Evolutionary conservation across 164 flowering plant genomes (phyloP).

Genomic region (Chimonanthus praecox): DNA sequence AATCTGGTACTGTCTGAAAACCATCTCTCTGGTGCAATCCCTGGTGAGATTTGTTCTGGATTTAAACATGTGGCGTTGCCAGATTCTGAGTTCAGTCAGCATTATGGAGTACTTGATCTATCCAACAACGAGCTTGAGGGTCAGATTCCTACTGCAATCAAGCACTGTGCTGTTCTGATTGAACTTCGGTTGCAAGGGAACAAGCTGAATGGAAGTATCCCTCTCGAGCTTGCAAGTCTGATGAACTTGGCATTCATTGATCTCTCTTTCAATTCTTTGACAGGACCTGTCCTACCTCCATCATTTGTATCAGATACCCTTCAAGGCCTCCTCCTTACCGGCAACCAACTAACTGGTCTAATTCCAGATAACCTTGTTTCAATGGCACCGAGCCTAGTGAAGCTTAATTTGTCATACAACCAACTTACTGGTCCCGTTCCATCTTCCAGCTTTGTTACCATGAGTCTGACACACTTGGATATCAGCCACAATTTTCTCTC

Average conservation of each 20-base stretch:
- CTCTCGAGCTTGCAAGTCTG: conserved; percentile 31
- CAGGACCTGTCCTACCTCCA: conserved; percentile 35
- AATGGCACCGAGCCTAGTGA: conserved; percentile 35
- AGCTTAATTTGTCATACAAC: conserved; percentile 48
- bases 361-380: conserved; percentile 36
- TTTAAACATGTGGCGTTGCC: conserved; percentile 49
- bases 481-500: conserved; percentile 45
- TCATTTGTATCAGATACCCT: conserved; percentile 29
- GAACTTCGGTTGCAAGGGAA: conserved; percentile 45
- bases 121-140: conserved; percentile 49
- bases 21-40: conserved; percentile 45
- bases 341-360: conserved; percentile 40
- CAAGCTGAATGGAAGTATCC: conserved; percentile 52
- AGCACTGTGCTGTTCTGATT: conserved; percentile 33
- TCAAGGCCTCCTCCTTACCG: conserved; percentile 52
- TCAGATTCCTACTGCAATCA: conserved; percentile 43
- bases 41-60: conserved; percentile 56
- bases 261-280: conserved; percentile 44
- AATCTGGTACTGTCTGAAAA: conserved; percentile 52
- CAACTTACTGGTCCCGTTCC: conserved; percentile 38
- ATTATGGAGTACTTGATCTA: conserved; percentile 63
- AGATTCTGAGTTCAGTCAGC: conserved; percentile 59
- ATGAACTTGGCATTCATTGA: conserved; percentile 42
- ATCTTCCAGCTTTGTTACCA: conserved; percentile 29
- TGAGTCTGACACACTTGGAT: conserved; percentile 40